phyloP scores from a whole-genome alignment of 768 basidiomycete species.

The Kwoniella bestiolae region DNA sequence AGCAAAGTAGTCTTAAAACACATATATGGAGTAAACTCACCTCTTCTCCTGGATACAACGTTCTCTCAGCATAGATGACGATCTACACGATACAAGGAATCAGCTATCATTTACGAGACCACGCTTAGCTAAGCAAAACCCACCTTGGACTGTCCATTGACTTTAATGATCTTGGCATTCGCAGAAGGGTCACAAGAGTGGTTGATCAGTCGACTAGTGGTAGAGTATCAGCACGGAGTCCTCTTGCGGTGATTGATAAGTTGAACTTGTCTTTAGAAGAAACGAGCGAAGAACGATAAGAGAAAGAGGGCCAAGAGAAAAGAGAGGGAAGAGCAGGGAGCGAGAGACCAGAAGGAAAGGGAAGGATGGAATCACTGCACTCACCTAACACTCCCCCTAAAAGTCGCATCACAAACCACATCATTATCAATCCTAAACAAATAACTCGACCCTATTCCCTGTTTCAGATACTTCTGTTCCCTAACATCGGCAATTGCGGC shows the following conservation, averaged over 20 bases:
- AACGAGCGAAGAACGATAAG: constrained; percentile 3
- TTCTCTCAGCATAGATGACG: constrained; percentile 97
- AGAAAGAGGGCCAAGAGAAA: not conserved
- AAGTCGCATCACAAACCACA: constrained; percentile 96
- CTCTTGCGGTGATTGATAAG: no score
- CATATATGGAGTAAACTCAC: constrained; percentile 68
- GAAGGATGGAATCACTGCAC: constrained; percentile 57
- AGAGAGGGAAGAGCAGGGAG: not conserved
- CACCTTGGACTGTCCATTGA: constrained; percentile 61
- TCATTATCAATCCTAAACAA: constrained; percentile 98
- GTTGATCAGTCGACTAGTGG: constrained; percentile 86
- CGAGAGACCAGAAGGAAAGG: no score
- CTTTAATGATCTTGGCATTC: constrained; percentile 63
- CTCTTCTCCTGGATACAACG: constrained; percentile 94
- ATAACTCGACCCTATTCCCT: constrained; percentile 97
- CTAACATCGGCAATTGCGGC: constrained; percentile 94
- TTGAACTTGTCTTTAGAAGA: no score
- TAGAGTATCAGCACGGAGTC: constrained; percentile 18
- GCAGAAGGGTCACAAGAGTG: constrained; percentile 90
- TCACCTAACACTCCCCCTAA: constrained; percentile 97
- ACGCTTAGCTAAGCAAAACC: not conserved
- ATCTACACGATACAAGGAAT: constrained; percentile 63
- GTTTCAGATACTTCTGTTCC: constrained; percentile 94
- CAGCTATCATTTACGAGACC: not conserved
- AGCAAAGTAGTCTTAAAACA: not conserved